Evolutionary conservation across 257 asterid species (phyloP), one percentile per base, ranked within the genome.

Genomic region (Osmanthus fragrans): DNA sequence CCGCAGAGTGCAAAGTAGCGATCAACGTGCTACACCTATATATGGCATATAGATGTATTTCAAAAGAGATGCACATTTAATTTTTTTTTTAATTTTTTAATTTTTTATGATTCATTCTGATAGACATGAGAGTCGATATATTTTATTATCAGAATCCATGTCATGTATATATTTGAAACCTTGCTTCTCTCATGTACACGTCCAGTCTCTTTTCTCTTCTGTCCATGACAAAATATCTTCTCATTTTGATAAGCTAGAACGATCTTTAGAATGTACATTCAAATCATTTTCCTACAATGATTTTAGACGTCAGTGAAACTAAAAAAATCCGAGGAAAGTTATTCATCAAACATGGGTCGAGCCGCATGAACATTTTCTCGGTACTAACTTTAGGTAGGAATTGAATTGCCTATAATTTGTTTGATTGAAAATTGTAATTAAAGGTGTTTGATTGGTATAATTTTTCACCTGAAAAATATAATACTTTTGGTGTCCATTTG

Each of bases 231-330:
- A 42, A 2, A 13, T 45, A 45, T 92, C 97, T 74, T 89, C 77
- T 25, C 79, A 86, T 70, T 86, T 80, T 29, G 97, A 89, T 70
- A 95, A 88, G 81, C 89, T 86, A 75, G 94, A 82, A 78, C 96
- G 86, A 82, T 93, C 97, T 73, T 84, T 83, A 74, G 99, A 83
- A 70, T 86, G 97, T 65, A 90, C 97, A 25, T 93, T 92, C 79
- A 96, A 82, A 85, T 96, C 98, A 80, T 93, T 93, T 21, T 84
- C 98, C 90, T 89, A 39, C 11, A 39, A 9, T 39, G 15, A 10
- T 39, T 39, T 39, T 8, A 39, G 9, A 39, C 3, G 45, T 39
- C 13, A 13, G 10, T 8, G 45, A 39, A 39, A 39, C 12, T 39
- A 25, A 39, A 39, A 39, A 37, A 37, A 37, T 7, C 11, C 12